Base-by-base conservation (phyloP, 192 early-diverging fungal genomes). In the Coemansia sp. region DNA sequence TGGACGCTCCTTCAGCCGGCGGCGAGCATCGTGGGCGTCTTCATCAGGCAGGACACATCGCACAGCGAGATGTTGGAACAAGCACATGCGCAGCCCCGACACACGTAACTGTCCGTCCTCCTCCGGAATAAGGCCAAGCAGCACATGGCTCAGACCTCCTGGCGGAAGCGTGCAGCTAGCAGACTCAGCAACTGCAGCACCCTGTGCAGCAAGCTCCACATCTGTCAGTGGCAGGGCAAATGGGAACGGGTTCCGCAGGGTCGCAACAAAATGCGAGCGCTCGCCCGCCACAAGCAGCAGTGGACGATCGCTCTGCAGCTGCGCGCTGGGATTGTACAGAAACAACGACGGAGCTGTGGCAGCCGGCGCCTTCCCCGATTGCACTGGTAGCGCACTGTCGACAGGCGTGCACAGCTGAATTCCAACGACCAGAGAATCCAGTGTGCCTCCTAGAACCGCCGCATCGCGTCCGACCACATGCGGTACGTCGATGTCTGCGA, bases 291-390 rank as follows among this genome's bases (percentile, higher is more conserved):
- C 72, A 9, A 71, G 30, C 4, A 65, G 10, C 7, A 69, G 72
- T 41, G 70, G 52, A 60, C 12, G 49, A 7, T 70, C 68, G 7
- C 68, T 60, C 49, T 70, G 68, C 2, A 50, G 10, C 63, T 67
- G 74, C 5, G 64, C 68, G 32, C 72, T 74, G n/a, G 78, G 78
- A 34, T 74, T 74, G n/a, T 81, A 55, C 62, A 81, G 57, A n/a
- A 81, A 81, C 48, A 81, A 51, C 8, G 72, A 54, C n/a, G 55
- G 44, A 1, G 56, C 58, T 0, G 41, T 54, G 2, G 19, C 28
- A n/a, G 58, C 44, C 12, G 1, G 41, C 25, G 57, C 8, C 14
- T 32, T 52, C 16, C 18, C 47, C 30, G 28, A 5, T 1, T 25
- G 27, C 18, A 67, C 62, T 1, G 69, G 75, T 18, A 44, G 47